phyloP scores from a whole-genome alignment of 2,329 filamentous ascomycete species.

The Phaeophleospora eucalypticola region DNA sequence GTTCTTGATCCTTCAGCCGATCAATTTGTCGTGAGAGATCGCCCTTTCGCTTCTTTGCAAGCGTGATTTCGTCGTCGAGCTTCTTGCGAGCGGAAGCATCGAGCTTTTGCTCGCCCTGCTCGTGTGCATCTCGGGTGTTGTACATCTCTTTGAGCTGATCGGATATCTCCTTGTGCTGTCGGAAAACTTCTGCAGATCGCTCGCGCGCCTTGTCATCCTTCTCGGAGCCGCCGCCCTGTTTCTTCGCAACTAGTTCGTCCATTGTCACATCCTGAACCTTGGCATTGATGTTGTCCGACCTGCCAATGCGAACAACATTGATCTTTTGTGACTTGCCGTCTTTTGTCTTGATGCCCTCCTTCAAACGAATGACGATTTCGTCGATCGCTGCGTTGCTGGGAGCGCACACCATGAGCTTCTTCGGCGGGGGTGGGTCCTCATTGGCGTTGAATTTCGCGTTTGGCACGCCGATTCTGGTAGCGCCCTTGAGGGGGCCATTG shows the following conservation, averaged over 20 bases:
- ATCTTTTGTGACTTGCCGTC: conserved; percentile 70
- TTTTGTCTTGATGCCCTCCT: conserved; percentile 75
- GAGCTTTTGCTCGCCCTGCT: conserved; percentile 28
- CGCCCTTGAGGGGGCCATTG: conserved; percentile 39
- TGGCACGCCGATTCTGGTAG: conserved; percentile 37
- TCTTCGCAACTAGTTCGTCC: conserved; percentile 80
- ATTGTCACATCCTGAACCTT: conserved; percentile 87
- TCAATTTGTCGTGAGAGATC: conserved; percentile 81
- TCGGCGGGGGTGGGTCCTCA: conserved; percentile 45
- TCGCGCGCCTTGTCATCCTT: conserved; percentile 43
- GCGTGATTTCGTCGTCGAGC: conserved; percentile 72
- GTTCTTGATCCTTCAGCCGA: conserved; percentile 78
- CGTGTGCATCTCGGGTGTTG: conserved; percentile 60
- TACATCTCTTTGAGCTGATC: conserved; percentile 67
- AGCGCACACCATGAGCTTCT: conserved; percentile 94
- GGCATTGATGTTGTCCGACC: conserved; percentile 86
- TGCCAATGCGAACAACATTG: conserved; percentile 83
- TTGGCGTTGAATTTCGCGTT: conserved; percentile 20
- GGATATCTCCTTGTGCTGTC: conserved; percentile 57
- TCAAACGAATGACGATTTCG: conserved; percentile 88
- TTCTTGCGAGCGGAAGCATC: conserved; percentile 52
- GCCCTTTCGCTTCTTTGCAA: conserved; percentile 70
- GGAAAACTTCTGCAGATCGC: conserved; percentile 64
- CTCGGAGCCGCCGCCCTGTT: conserved; percentile 46
- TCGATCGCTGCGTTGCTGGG: conserved; percentile 98